Base-by-base conservation (phyloP, 192 early-diverging fungal species). In the Coemansia sp. region DNA sequence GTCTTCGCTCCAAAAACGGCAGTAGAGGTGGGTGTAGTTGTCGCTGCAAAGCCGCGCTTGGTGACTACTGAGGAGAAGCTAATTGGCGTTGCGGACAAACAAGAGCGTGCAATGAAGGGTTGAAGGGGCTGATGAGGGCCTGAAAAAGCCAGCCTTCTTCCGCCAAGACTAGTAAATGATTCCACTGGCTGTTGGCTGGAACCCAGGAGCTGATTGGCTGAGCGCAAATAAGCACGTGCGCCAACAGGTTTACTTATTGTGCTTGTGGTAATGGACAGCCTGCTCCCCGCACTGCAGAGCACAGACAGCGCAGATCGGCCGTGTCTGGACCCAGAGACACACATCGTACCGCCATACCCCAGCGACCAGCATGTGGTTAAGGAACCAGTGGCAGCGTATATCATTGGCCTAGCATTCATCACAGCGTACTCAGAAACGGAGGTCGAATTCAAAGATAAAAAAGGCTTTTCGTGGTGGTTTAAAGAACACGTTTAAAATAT, bases 1-100 rank as follows among this genome's bases (percentile, higher is more conserved):
- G 33, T 32, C 58, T 60, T 32, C 36, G 52, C 62, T 53, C 62
- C 51, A 22, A 54, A 52, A 29, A 31, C 53, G 52, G 62, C 22
- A 51, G 27, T 46, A 14, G 39, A 17, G 14, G 39, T 46, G 17
- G 39, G 9, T 2, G 11, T 46, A 17, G 39, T 14, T 23, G 61
- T 52, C 29, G 50, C n/a, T 54, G 52, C 27, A 33, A 54, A 54
- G 14, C 32, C 52, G 51, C 51, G 62, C 20, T 30, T 22, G 19
- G 31, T 36, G 29, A 36, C 33, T 36, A 54, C 9, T 46, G 14
- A 46, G 14, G 39, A 46, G n/a, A 54, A 42, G 50, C 58, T 20
- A 24, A 46, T 60, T 60, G 39, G 51, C n/a, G 62, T 54, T 31
- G 51, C 36, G 52, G 21, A 29, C 42, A 9, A 6, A 23, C 46